Base-by-base conservation (phyloP, 2,329 filamentous ascomycete species). In the Pseudogymnoascus sp. region DNA sequence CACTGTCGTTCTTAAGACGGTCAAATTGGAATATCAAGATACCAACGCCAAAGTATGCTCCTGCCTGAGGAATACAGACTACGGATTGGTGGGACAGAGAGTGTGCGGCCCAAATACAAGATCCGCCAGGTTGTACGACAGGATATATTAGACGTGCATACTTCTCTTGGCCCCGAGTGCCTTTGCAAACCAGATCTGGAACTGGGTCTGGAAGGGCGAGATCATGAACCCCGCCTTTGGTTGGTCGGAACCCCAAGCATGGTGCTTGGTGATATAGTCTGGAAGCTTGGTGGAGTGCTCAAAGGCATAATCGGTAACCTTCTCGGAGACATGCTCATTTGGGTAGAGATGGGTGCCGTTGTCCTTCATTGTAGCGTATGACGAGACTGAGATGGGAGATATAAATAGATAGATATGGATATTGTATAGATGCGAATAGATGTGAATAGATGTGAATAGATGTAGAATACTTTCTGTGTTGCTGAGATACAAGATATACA, bases 251-350 rank as follows among this genome's bases (percentile, higher is more conserved):
- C 63, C 65, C 63, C 64, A 66, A 56, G 74, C 75, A 65, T 82
- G 78, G 64, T 78, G 79, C 31, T 75, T 73, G 42, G 71, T 71
- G 62, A 81, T 75, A 64, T 76, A 69, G 63, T 73, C 70, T 3
- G 79, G 78, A 40, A 82, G 69, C 11, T 71, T 65, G 18, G 75
- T 74, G 14, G 78, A 80, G 69, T 78, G 75, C 31, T 70, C 64
- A 37, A 74, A 72, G 16, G 79, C 73, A 68, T 82, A 81, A 11
- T 74, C 70, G 12, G 75, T 73, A 65, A 81, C 79, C 16, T 72
- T 74, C 60, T 70, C 67, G 61, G 75, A 75, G 60, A 80, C 74
- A 62, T 75, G 68, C 25, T 75, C 72, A 61, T 76, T 79, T 33
- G 75, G 72, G 68, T 79, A 81, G 37, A 81, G 74, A 25, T 71